Evolutionary conservation across 2,329 filamentous ascomycete species (phyloP).

Genomic region (Botrytis fragariae): DNA sequence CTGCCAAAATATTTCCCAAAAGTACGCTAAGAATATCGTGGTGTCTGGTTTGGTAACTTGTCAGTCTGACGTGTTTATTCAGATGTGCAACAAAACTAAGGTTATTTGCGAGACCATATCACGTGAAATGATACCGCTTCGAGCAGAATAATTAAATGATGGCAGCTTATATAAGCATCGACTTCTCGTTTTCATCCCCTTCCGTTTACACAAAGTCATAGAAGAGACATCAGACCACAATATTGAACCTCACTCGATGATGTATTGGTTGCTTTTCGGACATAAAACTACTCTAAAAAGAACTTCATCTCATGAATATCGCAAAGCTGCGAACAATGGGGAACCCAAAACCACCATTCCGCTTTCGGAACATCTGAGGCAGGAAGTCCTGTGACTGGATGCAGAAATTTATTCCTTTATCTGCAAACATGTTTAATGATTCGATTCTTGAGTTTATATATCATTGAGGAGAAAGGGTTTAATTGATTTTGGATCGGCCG

Average conservation of each 20-base stretch:
- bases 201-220: neutral
- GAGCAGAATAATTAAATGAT: neutral
- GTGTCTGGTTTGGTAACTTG: neutral
- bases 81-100: neutral
- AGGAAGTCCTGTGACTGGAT: slow-evolving; percentile 11
- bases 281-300: fast-evolving
- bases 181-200: neutral
- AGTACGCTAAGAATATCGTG: neutral
- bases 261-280: neutral
- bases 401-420: neutral
- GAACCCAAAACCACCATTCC: neutral
- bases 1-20: neutral
- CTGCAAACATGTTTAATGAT: neutral
- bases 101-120: fast-evolving
- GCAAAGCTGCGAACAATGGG: slow-evolving; percentile 15
- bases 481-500: neutral
- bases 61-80: neutral
- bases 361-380: neutral
- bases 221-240: neutral
- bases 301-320: neutral
- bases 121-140: neutral
- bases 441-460: neutral
- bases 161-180: neutral
- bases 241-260: neutral
- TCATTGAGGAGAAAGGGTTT: neutral